Conservation (phyloP, 768 basidiomycete genomes). For the Mycena pura region DNA sequence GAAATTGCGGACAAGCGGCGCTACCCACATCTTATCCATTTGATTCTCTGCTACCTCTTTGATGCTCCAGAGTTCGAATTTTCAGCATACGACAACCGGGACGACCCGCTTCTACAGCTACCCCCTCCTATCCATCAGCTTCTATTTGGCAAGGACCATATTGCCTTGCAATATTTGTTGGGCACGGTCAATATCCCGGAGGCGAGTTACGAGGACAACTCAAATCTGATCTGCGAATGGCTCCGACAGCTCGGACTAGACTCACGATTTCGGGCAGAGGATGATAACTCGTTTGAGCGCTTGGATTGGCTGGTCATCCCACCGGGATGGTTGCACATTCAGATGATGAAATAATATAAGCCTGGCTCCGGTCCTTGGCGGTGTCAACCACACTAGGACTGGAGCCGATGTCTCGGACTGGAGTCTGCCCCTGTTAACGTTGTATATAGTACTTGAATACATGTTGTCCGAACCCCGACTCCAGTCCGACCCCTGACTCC, state of each 20-base stretch:
- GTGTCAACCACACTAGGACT: too few relatives aligned
- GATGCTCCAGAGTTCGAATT: slow-evolving; percentile 10
- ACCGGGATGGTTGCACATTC: slow-evolving; percentile 50
- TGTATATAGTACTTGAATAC: too few relatives aligned
- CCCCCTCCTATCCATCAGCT: slow-evolving; percentile 20
- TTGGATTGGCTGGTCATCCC: slow-evolving; percentile 20
- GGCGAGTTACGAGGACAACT: background rate
- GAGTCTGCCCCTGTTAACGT: too few relatives aligned
- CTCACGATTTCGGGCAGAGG: slow-evolving; percentile 37
- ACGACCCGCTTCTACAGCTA: background rate
- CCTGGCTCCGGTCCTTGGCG: too few relatives aligned
- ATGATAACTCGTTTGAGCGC: slow-evolving; percentile 44
- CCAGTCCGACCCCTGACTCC: too few relatives aligned
- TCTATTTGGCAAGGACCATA: slow-evolving; percentile 8
- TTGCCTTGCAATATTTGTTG: slow-evolving; percentile 14
- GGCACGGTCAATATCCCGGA: background rate
- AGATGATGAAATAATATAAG: too few relatives aligned
- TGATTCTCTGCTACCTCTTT: background rate
- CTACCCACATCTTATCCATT: background rate
- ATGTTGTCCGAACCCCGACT: too few relatives aligned
- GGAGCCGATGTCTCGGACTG: too few relatives aligned
- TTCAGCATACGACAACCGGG: background rate
- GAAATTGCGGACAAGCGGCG: background rate
- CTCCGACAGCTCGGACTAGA: slow-evolving; percentile 35
- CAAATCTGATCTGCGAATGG: slow-evolving; percentile 36